Evolutionary conservation across 169 alveolate genomes (phyloP).

Genomic region (Plasmodium malariae): DNA sequence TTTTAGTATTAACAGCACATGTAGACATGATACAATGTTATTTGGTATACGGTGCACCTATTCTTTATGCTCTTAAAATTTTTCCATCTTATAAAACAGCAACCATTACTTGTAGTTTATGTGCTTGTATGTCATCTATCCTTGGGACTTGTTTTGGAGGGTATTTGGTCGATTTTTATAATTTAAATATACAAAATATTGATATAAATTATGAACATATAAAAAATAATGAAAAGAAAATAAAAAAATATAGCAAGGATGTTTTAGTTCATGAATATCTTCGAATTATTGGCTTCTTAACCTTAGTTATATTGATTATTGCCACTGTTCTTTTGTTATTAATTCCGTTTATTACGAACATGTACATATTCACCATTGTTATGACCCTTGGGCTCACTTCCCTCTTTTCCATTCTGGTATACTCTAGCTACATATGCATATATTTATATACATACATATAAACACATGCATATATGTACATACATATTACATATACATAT

Average conservation of each 20-base stretch:
- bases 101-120: constrained; percentile 32
- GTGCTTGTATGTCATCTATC: constrained; percentile 58
- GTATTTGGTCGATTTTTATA: constrained; percentile 26
- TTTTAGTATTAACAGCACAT: constrained; percentile 36
- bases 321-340: background rate
- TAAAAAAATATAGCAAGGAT: constrained; percentile 36
- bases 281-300: constrained; percentile 11
- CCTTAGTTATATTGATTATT: constrained; percentile 16
- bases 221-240: constrained; percentile 49
- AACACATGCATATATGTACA: background rate
- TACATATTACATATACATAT: too few species aligned
- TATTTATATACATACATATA: background rate
- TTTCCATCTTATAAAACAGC: constrained; percentile 58
- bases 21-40: constrained; percentile 14
- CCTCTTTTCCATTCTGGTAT: constrained; percentile 44
- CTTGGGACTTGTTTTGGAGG: constrained; percentile 43
- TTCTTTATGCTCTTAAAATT: constrained; percentile 24
- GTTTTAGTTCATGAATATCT: constrained; percentile 22
- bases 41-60: constrained; percentile 51
- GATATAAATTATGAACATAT: constrained; percentile 70
- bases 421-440: background rate
- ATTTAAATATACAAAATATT: constrained; percentile 44
- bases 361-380: constrained; percentile 15
- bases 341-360: constrained; percentile 29
- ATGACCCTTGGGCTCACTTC: constrained; percentile 48